Percentiles rank a stretch among this genome's conserved stretches.
These are phyloP conservation scores for Suhomyces faveliae DNA, from an alignment of 805 yeast species.

Conservation along the genomic window DNA sequence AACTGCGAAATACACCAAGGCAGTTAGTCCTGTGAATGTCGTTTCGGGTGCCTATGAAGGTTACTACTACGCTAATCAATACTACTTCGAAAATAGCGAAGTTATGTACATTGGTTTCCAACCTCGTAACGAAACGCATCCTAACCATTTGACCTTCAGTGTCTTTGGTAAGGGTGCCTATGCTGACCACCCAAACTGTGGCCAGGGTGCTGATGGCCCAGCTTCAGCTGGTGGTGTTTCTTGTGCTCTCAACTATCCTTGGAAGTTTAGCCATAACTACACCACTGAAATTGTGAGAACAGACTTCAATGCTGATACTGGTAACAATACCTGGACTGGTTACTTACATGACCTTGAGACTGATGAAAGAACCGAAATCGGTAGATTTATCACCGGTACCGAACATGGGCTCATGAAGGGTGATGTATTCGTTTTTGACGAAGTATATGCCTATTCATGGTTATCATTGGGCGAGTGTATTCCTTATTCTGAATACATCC, in stretches of 20 bases:
- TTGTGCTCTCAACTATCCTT: constrained; percentile 4
- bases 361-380: not conserved
- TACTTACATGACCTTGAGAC: constrained; percentile 2
- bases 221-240: constrained; percentile 4
- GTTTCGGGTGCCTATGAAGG: not conserved
- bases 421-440: not conserved
- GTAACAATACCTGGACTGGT: constrained; percentile 2
- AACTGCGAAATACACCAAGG: not conserved
- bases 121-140: not conserved
- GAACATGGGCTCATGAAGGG: not conserved
- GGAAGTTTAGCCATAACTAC: constrained; percentile 6
- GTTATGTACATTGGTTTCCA: constrained; percentile 6
- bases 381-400: not conserved
- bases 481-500: not conserved
- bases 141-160: constrained; percentile 8
- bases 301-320: constrained; percentile 1
- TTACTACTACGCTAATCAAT: not conserved
- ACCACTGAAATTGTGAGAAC: constrained; percentile 2
- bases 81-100: not conserved
- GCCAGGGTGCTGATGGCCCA: constrained; percentile 8
- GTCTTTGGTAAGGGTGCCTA: constrained; percentile 4
- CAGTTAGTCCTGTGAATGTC: not conserved
- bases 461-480: not conserved
- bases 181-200: constrained; percentile 7
- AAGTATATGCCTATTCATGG: not conserved